Evolutionary conservation across 176 grass and related monocot species (phyloP).

Genomic region (Hyparrhenia diplandra): DNA sequence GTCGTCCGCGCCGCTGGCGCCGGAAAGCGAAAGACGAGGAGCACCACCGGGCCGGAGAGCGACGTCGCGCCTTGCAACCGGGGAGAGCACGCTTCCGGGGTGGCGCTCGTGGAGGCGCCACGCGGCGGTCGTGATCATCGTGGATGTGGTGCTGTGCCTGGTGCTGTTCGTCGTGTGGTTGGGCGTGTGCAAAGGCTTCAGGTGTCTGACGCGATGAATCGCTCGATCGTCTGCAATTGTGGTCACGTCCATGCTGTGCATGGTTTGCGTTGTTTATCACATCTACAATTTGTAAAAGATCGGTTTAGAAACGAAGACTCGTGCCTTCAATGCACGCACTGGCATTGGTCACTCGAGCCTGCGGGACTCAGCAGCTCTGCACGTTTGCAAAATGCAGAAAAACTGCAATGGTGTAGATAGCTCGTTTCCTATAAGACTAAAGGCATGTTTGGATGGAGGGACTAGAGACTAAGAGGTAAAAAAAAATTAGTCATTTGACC

Average conservation of each 20-base stretch:
- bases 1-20: not conserved
- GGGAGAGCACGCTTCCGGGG: not conserved
- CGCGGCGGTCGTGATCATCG: constrained; percentile 39
- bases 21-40: constrained; percentile 10
- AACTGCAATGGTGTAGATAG: too few relatives aligned
- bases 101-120: constrained; percentile 39
- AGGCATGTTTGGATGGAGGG: too few relatives aligned
- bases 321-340: not conserved
- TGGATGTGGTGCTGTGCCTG: constrained; percentile 60
- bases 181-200: constrained; percentile 61
- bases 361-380: too few relatives aligned
- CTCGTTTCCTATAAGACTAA: too few relatives aligned
- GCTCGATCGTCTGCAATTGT: not conserved
- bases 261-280: not conserved
- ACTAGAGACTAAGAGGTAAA: too few relatives aligned
- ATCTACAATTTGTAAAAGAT: not conserved
- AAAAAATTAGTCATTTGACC: too few relatives aligned
- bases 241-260: not conserved
- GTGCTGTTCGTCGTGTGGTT: constrained; percentile 69
- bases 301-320: not conserved
- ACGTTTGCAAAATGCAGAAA: too few relatives aligned
- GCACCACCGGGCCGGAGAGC: not conserved
- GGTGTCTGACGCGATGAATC: constrained; percentile 44
- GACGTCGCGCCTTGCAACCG: not conserved
- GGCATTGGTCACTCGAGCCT: not conserved